Percentiles rank a stretch among this genome's conserved stretches.
Evolutionary conservation across 805 yeast species (phyloP).

Genomic region (Dipodascus albidus): DNA sequence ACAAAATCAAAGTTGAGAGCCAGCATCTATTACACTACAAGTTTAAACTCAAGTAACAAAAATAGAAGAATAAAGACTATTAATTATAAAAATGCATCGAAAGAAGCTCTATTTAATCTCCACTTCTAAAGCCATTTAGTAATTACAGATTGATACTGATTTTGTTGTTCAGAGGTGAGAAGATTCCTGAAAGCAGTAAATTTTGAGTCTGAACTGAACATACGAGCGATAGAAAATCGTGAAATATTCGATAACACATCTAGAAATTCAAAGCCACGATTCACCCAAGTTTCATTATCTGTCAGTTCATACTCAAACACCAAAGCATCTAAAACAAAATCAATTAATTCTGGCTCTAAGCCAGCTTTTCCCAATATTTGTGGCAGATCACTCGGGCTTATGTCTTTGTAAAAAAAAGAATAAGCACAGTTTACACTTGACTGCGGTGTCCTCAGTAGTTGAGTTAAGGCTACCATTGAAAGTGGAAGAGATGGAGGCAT

Average conservation of each 20-base stretch:
- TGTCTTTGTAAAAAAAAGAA: conserved; percentile 7
- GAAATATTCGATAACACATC: conserved; percentile 3
- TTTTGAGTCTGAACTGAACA: conserved; percentile 3
- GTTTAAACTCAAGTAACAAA: not conserved
- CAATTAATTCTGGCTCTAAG: conserved; percentile 15
- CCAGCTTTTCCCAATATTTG: conserved; percentile 11
- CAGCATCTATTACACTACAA: not conserved
- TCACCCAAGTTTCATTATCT: conserved; percentile 2
- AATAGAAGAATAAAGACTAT: not conserved
- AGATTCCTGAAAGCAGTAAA: not conserved
- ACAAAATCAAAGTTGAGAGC: not conserved
- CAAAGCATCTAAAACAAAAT: conserved; percentile 12
- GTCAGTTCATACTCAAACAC: not conserved
- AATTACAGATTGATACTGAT: not conserved
- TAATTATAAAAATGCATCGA: too few species aligned
- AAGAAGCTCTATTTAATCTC: too few species aligned
- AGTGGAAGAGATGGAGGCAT: conserved; percentile 9
- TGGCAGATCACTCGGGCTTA: conserved; percentile 4
- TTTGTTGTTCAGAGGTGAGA: not conserved
- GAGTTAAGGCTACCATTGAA: conserved; percentile 10
- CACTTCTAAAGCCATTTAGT: not conserved
- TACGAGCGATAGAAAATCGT: conserved; percentile 7
- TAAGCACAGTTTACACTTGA: conserved; percentile 11
- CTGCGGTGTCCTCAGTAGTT: conserved; percentile 12
- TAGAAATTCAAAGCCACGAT: not conserved